These are phyloP conservation scores for Metschnikowia noctiluminum DNA, from an alignment of 805 yeast genomes.

Conservation along the genomic window DNA sequence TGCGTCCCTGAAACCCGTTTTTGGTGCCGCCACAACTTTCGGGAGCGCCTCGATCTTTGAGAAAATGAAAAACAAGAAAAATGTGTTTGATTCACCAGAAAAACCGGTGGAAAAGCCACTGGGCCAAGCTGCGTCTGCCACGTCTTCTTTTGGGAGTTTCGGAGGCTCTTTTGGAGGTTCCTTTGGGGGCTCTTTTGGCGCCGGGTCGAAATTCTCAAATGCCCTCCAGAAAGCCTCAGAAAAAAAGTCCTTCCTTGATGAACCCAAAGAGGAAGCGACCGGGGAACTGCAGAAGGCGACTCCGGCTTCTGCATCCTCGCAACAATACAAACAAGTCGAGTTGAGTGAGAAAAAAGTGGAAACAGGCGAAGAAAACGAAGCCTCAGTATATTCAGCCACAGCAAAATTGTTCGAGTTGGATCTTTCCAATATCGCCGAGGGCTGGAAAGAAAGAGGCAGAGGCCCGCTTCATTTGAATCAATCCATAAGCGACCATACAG, in stretches of 20 bases:
- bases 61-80: constrained; percentile 22
- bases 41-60: constrained; percentile 28
- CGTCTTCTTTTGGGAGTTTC: constrained; percentile 15
- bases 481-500: constrained; percentile 31
- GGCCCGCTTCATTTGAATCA: constrained; percentile 83
- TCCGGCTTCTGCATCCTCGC: constrained; percentile 26
- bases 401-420: constrained; percentile 79
- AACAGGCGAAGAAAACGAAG: constrained; percentile 92
- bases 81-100: constrained; percentile 22
- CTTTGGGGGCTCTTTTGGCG: constrained; percentile 39
- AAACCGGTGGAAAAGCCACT: neutral
- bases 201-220: constrained; percentile 45
- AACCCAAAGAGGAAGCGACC: constrained; percentile 21
- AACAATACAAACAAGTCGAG: constrained; percentile 55
- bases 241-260: constrained; percentile 59
- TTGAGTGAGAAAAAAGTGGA: constrained; percentile 52
- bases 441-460: constrained; percentile 96
- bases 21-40: constrained; percentile 42
- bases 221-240: constrained; percentile 52
- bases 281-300: constrained; percentile 16
- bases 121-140: constrained; percentile 1
- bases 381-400: constrained; percentile 59
- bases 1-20: constrained; percentile 23
- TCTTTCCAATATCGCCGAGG: constrained; percentile 58
- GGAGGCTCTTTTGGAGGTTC: constrained; percentile 37